These are phyloP conservation scores for Thalassiosira mediterranea DNA, from an alignment of 352 stramenopile species.

Conservation along the genomic window DNA sequence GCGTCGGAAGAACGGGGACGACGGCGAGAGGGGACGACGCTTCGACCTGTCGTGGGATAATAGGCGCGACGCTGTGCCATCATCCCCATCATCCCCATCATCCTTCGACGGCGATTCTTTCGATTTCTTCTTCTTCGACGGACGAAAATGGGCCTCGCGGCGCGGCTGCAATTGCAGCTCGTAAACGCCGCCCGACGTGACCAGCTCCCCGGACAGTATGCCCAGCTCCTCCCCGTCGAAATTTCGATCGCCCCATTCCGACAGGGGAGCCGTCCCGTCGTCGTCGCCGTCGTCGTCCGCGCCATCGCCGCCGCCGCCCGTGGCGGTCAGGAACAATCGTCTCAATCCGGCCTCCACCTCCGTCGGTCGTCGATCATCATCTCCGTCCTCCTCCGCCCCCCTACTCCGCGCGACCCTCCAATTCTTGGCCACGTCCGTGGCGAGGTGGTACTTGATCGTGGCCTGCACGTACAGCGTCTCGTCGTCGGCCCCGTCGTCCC, in stretches of 20 bases:
- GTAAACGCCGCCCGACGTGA: conserved; percentile 38
- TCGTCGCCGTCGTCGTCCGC: conserved; percentile 2
- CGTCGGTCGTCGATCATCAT: background rate
- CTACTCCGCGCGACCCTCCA: too few relatives aligned
- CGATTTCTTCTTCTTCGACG: conserved; percentile 30
- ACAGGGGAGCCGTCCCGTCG: conserved; percentile 16
- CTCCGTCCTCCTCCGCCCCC: background rate
- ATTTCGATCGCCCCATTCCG: conserved; percentile 47
- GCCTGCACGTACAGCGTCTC: conserved; percentile 57
- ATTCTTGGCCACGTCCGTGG: conserved; percentile 79
- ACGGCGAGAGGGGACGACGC: conserved; percentile 57
- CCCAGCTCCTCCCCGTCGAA: conserved; percentile 23
- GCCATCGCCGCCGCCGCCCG: conserved; percentile 3
- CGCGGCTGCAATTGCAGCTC: conserved; percentile 25
- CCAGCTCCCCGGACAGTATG: conserved; percentile 45
- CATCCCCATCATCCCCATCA: conserved; percentile 5
- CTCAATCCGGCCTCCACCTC: conserved; percentile 45
- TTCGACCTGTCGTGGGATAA: conserved; percentile 71
- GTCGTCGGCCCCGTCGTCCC: background rate
- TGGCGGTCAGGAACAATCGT: conserved; percentile 38
- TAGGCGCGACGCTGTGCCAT: conserved; percentile 7
- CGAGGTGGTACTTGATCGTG: conserved; percentile 80
- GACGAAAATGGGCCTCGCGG: conserved; percentile 24
- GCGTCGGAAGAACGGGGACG: conserved; percentile 64
- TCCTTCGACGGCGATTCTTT: conserved; percentile 10